Evolutionary conservation across 768 basidiomycete species (phyloP), one percentile per base, ranked within the genome.

Genomic region (Pisolithus microcarpus): DNA sequence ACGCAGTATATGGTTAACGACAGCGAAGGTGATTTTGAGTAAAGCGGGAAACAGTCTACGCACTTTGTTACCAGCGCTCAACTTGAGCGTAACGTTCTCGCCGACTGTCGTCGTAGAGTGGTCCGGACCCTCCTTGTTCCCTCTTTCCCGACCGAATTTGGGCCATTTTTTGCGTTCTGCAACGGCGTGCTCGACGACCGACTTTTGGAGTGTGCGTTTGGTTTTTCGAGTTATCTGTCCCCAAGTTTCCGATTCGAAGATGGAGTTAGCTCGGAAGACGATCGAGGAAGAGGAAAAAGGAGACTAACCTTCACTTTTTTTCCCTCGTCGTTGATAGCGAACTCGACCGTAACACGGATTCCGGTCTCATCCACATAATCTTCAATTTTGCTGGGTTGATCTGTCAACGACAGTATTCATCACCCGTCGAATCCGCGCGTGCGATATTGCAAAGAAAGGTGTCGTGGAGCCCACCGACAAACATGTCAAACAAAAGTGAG

Each of bases 91-190:
- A 36, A 87, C 77, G 56, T 75, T 79, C 71, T 87, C 85, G 38
- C 81, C 95, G 30, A 98, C 88, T 1, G 92, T 94, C 0, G 93
- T 93, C 2, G 96, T 99, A 11, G 92, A 89, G 36, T 87, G 77
- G 70, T 96, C 91, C 4, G 93, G 94, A 4, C 95, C 95, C 13
- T 87, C 72, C 37, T 85, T 80, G 63, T 82, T 92, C 21, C 91
- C 89, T 66, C 80, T 84, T 70, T 98, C 96, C 54, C 80, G 76
- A 4, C 96, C 96, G 61, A 99, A 99, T 67, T 95, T 98, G 19
- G 81, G 62, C 92, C 92, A 96, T 57, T 82, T 84, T 68, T 94
- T 87, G 45, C 95, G 82, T 65, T 95, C 92, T 0, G 96, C 96
- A 10, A 97, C 92, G 21, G 80, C 76, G 64, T 95, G 94, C 54